These are phyloP conservation scores for Erodium trifolium DNA, from an alignment of 441 rosid species.

Conservation along the genomic window DNA sequence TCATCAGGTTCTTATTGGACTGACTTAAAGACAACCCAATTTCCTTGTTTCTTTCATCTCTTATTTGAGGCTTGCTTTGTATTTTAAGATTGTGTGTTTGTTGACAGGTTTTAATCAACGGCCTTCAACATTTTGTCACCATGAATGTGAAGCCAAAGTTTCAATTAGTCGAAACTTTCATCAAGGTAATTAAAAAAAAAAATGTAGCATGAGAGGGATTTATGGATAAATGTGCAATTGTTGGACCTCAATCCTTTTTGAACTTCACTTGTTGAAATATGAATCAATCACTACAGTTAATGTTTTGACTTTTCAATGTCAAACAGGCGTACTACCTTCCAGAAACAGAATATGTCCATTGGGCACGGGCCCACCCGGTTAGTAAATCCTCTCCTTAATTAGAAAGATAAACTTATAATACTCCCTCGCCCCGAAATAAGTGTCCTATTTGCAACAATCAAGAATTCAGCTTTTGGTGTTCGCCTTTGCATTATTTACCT, in stretches of 20 bases:
- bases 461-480: neutral
- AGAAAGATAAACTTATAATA: neutral
- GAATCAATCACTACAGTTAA: slow-evolving; percentile 6
- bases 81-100: neutral
- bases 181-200: slow-evolving; percentile 46
- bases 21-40: neutral
- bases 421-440: neutral
- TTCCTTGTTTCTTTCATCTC: neutral
- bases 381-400: slow-evolving; percentile 18
- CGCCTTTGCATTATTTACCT: neutral
- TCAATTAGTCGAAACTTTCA: slow-evolving; percentile 70
- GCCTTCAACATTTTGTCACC: slow-evolving; percentile 72
- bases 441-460: neutral
- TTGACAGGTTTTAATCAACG: slow-evolving; percentile 74
- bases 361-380: slow-evolving; percentile 97
- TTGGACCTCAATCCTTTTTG: neutral
- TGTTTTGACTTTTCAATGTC: slow-evolving; percentile 4
- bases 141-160: slow-evolving; percentile 66
- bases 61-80: neutral
- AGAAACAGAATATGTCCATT: slow-evolving; percentile 88
- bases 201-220: neutral
- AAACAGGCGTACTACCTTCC: slow-evolving; percentile 91
- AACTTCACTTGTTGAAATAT: neutral
- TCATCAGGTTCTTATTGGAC: slow-evolving; percentile 54
- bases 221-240: neutral